Percentiles rank a stretch among this genome's conserved stretches.
Evolutionary conservation across 2,329 filamentous ascomycete genomes (phyloP).

Genomic region (Penicillium thymicola): DNA sequence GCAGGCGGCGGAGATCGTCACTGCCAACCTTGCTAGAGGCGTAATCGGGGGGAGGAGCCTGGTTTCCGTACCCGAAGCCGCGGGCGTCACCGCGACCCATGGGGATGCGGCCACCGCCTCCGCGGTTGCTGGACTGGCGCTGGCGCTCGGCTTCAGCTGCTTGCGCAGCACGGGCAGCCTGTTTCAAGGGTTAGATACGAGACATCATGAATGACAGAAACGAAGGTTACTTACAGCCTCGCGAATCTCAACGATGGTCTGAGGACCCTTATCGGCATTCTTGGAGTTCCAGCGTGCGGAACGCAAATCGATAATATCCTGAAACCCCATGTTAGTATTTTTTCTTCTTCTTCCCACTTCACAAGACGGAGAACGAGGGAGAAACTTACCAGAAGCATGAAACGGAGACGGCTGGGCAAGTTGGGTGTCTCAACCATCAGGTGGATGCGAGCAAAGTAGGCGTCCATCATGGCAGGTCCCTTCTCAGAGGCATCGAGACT

Average conservation of each 20-base stretch:
- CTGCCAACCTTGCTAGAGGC: constrained; percentile 79
- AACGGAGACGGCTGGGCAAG: constrained; percentile 81
- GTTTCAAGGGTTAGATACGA: constrained; percentile 7
- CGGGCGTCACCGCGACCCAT: constrained; percentile 84
- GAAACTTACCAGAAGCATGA: constrained; percentile 76
- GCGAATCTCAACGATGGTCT: constrained; percentile 91
- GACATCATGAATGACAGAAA: background rate
- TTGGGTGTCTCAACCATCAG: constrained; percentile 75
- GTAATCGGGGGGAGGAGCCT: constrained; percentile 67
- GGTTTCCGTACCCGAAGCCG: constrained; percentile 67
- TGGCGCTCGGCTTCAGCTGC: constrained; percentile 67
- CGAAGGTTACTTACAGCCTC: constrained; percentile 59
- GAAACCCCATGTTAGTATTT: constrained; percentile 9
- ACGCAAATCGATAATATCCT: constrained; percentile 83
- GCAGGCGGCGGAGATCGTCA: constrained; percentile 83
- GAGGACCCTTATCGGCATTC: constrained; percentile 88
- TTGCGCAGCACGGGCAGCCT: constrained; percentile 72
- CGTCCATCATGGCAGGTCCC: constrained; percentile 81
- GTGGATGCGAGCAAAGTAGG: constrained; percentile 87
- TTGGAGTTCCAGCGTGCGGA: constrained; percentile 76
- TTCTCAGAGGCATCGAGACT: constrained; percentile 82
- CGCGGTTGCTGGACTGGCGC: constrained; percentile 52
- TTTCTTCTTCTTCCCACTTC: background rate
- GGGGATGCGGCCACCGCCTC: constrained; percentile 65
- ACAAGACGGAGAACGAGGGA: background rate